Percentiles rank a stretch among this genome's conserved stretches.
Conservation (phyloP, 192 early-diverging fungal species). For the Podochytrium sp. region DNA sequence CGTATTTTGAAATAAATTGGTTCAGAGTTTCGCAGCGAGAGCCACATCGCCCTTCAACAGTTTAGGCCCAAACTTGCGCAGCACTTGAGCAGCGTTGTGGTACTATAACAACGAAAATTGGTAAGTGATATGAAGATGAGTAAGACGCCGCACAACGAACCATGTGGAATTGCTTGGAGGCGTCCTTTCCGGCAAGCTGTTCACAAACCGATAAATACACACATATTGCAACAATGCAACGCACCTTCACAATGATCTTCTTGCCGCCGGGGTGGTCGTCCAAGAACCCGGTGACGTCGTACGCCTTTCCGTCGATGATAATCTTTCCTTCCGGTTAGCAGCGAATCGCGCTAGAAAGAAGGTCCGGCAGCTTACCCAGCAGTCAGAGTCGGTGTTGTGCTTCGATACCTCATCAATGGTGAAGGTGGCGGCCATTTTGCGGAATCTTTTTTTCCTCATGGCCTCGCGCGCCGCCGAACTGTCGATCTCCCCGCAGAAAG, state of each 20-base stretch:
- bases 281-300: constrained; percentile 43
- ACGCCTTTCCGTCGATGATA: constrained; percentile 53
- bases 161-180: constrained; percentile 74
- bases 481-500: background rate
- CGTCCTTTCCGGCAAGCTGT: constrained; percentile 68
- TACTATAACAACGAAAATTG: background rate
- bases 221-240: constrained; percentile 3
- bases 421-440: constrained; percentile 14
- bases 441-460: constrained; percentile 31
- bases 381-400: constrained; percentile 68
- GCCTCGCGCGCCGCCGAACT: background rate
- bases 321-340: background rate
- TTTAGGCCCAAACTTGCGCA: constrained; percentile 33
- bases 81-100: constrained; percentile 30
- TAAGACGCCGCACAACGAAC: background rate
- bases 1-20: no score
- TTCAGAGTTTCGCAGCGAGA: no score
- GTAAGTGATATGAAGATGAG: no score
- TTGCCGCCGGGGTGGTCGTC: constrained; percentile 43
- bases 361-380: constrained; percentile 54
- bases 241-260: constrained; percentile 65
- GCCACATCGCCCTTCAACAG: constrained; percentile 32
- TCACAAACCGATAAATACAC: background rate
- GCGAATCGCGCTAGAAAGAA: background rate
- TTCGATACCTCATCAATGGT: constrained; percentile 69